Evolutionary conservation across 306 rosid genomes (phyloP), one percentile per base, ranked within the genome.

Genomic region (Gleditsia sinensis): DNA sequence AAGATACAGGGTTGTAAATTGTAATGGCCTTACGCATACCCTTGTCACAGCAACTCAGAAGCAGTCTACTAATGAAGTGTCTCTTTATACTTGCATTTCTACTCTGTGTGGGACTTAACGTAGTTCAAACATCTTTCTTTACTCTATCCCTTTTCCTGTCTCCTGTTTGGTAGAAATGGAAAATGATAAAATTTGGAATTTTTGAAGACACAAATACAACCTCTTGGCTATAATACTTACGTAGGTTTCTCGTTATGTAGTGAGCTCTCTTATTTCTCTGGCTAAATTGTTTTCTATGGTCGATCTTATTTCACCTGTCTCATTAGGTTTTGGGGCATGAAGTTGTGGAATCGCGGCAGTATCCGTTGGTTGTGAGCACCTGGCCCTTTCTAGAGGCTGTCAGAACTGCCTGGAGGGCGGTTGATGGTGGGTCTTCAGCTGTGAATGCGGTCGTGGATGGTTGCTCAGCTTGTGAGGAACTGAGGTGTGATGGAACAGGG

Each of bases 331-430:
- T 46, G 37, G 94, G 88, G 25, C 61, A 75, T 76, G 88, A 37
- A 77, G 80, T 34, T 78, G 68, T 49, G 84, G 81, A 76, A 56
- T 75, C 68, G 20, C 75, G 82, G 19, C 32, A 62, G 9, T 87
- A 88, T 83, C 93, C 96, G 14, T 33, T 94, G 83, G 91, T 94
- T 25, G 94, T 94, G 78, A 91, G 95, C 83, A 90, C 98, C 8
- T 91, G 98, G 97, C 98, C 98, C 11, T 94, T 94, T 71, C 3
- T 94, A 42, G 96, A 91, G 82, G 98, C 96, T 69, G 98, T 94
- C 5, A 85, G 91, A 78, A 86, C 87, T 75, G 94, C 96, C 2
- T 91, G 97, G 98, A 81, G 67, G 60, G 90, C 81, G 61, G 97
- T 82, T 71, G 91, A 88, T 77, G 75, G 54, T 72, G 98, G 96